Evolutionary conservation across 495 filamentous ascomycete species (phyloP).

Genomic region (Aspergillus saccharolyticus): DNA sequence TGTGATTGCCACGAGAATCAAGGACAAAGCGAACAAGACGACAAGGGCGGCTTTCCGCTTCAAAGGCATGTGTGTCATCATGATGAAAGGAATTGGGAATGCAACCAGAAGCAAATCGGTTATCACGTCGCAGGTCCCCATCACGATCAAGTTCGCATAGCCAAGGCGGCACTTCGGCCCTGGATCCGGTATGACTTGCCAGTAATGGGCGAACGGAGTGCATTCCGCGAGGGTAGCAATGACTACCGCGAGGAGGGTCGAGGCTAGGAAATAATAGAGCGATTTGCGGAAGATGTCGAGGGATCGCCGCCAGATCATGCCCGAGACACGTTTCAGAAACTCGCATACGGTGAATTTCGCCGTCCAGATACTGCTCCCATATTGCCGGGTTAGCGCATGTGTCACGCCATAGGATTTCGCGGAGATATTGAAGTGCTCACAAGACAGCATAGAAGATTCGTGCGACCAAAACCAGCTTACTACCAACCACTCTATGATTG

Average conservation of each 20-base stretch:
- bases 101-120: conserved; percentile 82
- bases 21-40: conserved; percentile 74
- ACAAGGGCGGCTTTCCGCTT: conserved; percentile 64
- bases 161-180: conserved; percentile 78
- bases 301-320: conserved; percentile 62
- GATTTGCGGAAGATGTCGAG: conserved; percentile 61
- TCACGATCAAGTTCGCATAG: conserved; percentile 78
- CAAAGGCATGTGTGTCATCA: conserved; percentile 63
- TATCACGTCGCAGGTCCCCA: conserved; percentile 79
- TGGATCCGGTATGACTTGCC: conserved; percentile 88
- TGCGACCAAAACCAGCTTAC: conserved; percentile 47
- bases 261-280: conserved; percentile 67
- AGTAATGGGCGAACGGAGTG: conserved; percentile 77
- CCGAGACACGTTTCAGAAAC: conserved; percentile 76
- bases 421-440: conserved; percentile 32
- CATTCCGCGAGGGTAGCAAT: conserved; percentile 82
- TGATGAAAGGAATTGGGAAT: conserved; percentile 83
- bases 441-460: conserved; percentile 55
- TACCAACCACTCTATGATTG: conserved; percentile 42
- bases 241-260: conserved; percentile 73
- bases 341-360: conserved; percentile 87
- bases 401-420: neutral
- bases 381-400: neutral
- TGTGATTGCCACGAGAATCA: conserved; percentile 69
- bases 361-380: conserved; percentile 68